phyloP scores from a whole-genome alignment of 768 basidiomycete species.

The Botryobasidium botryosum region DNA sequence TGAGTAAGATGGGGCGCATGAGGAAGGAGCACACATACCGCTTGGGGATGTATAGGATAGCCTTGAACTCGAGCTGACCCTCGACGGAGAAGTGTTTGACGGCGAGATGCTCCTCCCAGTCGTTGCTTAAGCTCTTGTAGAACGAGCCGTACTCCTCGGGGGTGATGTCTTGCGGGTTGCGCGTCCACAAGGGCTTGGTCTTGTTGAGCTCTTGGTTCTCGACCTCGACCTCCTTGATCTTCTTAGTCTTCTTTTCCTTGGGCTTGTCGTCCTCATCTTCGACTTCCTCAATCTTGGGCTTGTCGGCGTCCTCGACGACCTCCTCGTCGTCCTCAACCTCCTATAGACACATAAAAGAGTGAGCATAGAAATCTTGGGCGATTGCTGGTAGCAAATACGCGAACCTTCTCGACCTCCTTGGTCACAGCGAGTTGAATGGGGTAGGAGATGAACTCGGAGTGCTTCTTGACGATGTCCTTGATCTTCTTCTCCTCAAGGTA shows the following conservation, averaged over 20 bases:
- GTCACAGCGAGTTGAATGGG: slow-evolving; percentile 96
- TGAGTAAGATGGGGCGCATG: slow-evolving; percentile 1
- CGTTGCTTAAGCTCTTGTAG: slow-evolving; percentile 99
- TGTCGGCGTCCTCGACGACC: slow-evolving; percentile 49
- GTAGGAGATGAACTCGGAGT: slow-evolving; percentile 99
- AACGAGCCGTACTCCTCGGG: slow-evolving; percentile 86
- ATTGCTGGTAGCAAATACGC: slow-evolving; percentile 13
- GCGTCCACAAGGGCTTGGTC: slow-evolving; percentile 99
- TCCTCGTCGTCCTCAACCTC: slow-evolving; percentile 77
- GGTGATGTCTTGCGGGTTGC: slow-evolving; percentile 89
- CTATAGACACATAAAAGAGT: slow-evolving; percentile 27
- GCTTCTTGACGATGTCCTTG: slow-evolving; percentile 99
- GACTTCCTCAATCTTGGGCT: slow-evolving; percentile 67
- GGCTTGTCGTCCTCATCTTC: slow-evolving; percentile 61
- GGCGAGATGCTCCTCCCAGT: slow-evolving; percentile 99
- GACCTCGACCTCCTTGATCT: slow-evolving; percentile 72
- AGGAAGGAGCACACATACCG: slow-evolving; percentile 34
- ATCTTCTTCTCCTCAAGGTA: slow-evolving; percentile 99
- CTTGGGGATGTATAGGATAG: slow-evolving; percentile 93
- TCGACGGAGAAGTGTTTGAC: slow-evolving; percentile 99
- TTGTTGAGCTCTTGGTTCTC: slow-evolving; percentile 99
- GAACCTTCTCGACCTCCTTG: slow-evolving; percentile 98
- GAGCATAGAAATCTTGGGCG: neutral
- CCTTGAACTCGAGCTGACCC: slow-evolving; percentile 99
- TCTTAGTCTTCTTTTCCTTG: slow-evolving; percentile 89